Evolutionary conservation across 2,329 filamentous ascomycete species (phyloP).

Genomic region (Neurospora sp.): DNA sequence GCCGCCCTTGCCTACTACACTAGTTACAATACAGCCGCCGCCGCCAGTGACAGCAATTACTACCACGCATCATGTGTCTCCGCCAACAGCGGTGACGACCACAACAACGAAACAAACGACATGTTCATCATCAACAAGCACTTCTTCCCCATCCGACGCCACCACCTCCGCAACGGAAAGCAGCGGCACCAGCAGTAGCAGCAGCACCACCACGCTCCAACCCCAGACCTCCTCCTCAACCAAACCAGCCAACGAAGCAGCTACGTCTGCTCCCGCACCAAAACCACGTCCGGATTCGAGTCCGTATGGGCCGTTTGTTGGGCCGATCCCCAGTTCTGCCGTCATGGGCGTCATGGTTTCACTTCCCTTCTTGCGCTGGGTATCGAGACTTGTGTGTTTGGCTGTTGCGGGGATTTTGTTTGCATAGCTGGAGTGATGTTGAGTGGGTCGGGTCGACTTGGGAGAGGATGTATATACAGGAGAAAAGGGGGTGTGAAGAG

Average conservation of each 20-base stretch:
- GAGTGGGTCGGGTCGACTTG: background rate
- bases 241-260: background rate
- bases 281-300: background rate
- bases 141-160: background rate
- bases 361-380: background rate
- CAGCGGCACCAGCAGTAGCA: background rate
- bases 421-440: background rate
- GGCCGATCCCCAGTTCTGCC: background rate
- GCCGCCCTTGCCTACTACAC: background rate
- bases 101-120: background rate
- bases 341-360: background rate
- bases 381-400: background rate
- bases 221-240: background rate
- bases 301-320: background rate
- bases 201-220: background rate
- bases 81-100: background rate
- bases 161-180: background rate
- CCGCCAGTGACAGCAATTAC: background rate
- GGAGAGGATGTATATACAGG: background rate
- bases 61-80: background rate
- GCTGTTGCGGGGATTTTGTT: background rate
- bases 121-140: background rate
- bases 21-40: background rate
- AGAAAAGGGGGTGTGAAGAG: background rate
- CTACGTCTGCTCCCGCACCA: background rate